Evolutionary conservation across 176 grass and related monocot genomes (phyloP).

Genomic region (Hsuehochloa calcarea): DNA sequence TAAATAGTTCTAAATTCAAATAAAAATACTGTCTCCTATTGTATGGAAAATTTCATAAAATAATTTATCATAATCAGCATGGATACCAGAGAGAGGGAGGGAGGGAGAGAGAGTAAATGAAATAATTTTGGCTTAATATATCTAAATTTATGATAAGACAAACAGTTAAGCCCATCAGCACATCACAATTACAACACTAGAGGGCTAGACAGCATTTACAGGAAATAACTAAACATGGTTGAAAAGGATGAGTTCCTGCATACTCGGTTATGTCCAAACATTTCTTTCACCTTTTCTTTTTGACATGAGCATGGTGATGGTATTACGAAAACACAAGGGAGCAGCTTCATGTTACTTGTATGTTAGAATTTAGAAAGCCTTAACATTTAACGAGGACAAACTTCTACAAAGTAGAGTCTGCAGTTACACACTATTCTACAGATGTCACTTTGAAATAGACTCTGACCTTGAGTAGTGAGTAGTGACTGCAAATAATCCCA

Average conservation of each 20-base stretch:
- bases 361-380: background rate
- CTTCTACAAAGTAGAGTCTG: background rate
- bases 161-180: background rate
- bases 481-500: background rate
- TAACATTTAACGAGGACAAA: background rate
- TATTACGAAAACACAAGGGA: background rate
- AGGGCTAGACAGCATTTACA: background rate
- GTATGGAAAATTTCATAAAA: background rate
- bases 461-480: background rate
- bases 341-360: background rate
- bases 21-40: background rate
- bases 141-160: background rate
- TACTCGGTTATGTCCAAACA: background rate
- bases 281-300: background rate
- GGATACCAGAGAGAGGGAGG: background rate
- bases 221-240: background rate
- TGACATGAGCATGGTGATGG: background rate
- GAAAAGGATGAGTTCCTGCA: background rate
- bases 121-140: background rate
- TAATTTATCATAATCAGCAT: background rate
- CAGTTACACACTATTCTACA: background rate
- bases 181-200: conserved; percentile 1
- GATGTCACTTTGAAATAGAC: background rate
- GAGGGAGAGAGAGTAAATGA: background rate
- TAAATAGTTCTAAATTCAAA: background rate